Evolutionary conservation across 805 yeast species (phyloP).

Genomic region (Ogataea saltuana): DNA sequence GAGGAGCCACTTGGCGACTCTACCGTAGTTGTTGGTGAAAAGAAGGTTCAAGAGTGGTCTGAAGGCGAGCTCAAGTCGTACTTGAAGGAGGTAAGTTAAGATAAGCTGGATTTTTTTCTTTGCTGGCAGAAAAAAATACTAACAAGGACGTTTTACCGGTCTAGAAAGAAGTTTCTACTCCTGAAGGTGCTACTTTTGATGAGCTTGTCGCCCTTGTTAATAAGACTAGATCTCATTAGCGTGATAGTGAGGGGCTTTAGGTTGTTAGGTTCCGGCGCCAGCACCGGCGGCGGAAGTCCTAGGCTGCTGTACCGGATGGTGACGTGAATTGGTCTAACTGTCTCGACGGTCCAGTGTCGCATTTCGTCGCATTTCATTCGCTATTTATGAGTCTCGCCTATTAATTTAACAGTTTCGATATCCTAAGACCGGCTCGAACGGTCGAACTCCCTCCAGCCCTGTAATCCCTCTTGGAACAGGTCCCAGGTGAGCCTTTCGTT

Average conservation of each 20-base stretch:
- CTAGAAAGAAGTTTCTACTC: conserved; percentile 49
- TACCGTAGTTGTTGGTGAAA: conserved; percentile 30
- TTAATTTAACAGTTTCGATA: conserved; percentile 3
- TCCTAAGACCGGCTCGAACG: not conserved
- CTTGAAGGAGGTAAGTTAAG: conserved; percentile 42
- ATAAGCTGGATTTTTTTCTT: not conserved
- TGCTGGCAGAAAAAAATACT: no score
- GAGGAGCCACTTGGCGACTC: conserved; percentile 21
- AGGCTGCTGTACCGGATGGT: conserved; percentile 5
- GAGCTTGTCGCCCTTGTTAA: conserved; percentile 49
- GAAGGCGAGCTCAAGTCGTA: conserved; percentile 39
- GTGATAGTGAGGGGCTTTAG: conserved; percentile 9
- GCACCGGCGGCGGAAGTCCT: conserved; percentile 8
- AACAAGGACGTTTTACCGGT: conserved; percentile 11
- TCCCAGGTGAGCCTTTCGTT: conserved; percentile 58
- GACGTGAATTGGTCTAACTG: not conserved
- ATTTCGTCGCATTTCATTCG: not conserved
- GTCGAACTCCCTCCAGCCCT: conserved; percentile 34
- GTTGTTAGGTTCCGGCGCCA: conserved; percentile 1
- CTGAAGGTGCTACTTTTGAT: conserved; percentile 46
- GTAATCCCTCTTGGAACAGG: conserved; percentile 48
- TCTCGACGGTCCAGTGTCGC: not conserved
- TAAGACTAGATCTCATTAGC: conserved; percentile 37
- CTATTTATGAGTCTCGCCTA: conserved; percentile 7
- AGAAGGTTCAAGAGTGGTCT: conserved; percentile 33